Conservation (phyloP, 2,329 filamentous ascomycete genomes). For the Scorias spongiosa region DNA sequence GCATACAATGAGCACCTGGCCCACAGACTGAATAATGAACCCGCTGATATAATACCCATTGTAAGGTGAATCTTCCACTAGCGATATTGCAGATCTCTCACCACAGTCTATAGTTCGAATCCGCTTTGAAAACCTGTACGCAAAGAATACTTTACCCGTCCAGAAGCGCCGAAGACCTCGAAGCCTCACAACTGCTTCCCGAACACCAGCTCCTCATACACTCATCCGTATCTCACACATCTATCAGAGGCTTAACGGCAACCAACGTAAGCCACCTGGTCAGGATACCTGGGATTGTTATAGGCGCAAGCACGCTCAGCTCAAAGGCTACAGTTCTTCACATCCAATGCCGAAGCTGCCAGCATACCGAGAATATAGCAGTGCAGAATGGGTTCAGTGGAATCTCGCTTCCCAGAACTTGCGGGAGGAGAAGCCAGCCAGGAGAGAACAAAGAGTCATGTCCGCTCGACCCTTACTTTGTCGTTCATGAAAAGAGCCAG, state of each 20-base stretch:
- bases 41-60: constrained; percentile 80
- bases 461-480: constrained; percentile 87
- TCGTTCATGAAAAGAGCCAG: constrained; percentile 80
- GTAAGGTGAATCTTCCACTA: constrained; percentile 34
- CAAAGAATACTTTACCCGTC: constrained; percentile 84
- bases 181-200: constrained; percentile 32
- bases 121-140: constrained; percentile 77
- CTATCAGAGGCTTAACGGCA: constrained; percentile 86
- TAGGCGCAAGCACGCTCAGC: constrained; percentile 89
- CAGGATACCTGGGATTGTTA: constrained; percentile 91
- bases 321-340: constrained; percentile 82
- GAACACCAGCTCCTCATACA: constrained; percentile 91
- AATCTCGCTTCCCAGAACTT: constrained; percentile 67
- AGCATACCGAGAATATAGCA: constrained; percentile 52
- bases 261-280: constrained; percentile 90
- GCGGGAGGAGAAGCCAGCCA: constrained; percentile 38
- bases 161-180: constrained; percentile 46
- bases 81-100: not conserved
- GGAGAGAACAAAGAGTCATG: constrained; percentile 55
- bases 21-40: constrained; percentile 75
- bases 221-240: constrained; percentile 77
- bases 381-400: constrained; percentile 79
- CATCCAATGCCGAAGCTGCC: constrained; percentile 79
- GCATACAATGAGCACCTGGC: constrained; percentile 92
- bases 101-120: constrained; percentile 55